Evolutionary conservation across 1,284 basidiomycete genomes (phyloP), one percentile per base, ranked within the genome.

Genomic region (Puccinia triticina): DNA sequence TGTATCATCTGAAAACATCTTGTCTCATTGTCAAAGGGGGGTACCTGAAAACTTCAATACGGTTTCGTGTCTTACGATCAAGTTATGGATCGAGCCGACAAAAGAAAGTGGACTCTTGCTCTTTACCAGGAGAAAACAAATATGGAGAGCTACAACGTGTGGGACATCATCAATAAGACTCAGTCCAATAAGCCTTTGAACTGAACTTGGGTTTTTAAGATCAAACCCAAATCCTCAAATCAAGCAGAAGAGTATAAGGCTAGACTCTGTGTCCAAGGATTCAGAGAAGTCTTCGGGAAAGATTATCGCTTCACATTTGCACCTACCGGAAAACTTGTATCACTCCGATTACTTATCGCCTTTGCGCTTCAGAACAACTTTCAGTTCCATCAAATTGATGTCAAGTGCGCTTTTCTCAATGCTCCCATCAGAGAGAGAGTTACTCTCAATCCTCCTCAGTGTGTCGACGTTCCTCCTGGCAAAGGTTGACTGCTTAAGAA

Each of bases 121-220:
- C 72, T 21, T 10, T 74, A 23, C 2, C 26, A 4, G 29, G 26
- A 5, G 50, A 74, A 48, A 11, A 34, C 34, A 29, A 74, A 53
- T 34, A 74, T 74, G 43, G 34, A 32, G 34, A 29, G 23, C 7
- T 74, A 57, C 32, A 34, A 75, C 8, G 73, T 21, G 16, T 75
- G 73, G 50, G 53, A 74, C 34, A 2, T 75, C 21, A 75, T 75
- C 53, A 23, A 55, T 4, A 75, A 40, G 11, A 3, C 23, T 18
- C 32, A 46, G 23, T 40, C 50, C 0, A 16, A 50, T 7, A 0
- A 66, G 2, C 59, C 46, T 5, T 32, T 77, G 23, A 64, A 32
- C 12, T 46, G 37, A 11, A 77, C 76, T 5, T 77, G 76, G 76
- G 76, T 77, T 5, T 77, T 77, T n/a, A 32, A 53, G 18, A 67